phyloP scores from a whole-genome alignment of 1,139 yeast species.

The Sugiyamaella castrensis region DNA sequence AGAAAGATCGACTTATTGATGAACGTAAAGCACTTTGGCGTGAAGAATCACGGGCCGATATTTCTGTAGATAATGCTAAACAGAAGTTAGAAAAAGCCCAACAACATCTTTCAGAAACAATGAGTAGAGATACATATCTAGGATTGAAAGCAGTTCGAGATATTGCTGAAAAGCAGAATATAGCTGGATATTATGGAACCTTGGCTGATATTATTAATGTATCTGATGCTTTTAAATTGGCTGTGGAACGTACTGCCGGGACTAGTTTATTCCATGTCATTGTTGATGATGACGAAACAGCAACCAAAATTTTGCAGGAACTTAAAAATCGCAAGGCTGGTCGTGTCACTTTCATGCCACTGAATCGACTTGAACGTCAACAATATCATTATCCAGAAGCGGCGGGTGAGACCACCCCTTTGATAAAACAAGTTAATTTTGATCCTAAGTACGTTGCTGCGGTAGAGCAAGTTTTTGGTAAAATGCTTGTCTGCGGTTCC shows the following conservation, averaged over 20 bases:
- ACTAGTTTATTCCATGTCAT: slow-evolving; percentile 81
- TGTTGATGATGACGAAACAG: slow-evolving; percentile 85
- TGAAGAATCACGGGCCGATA: slow-evolving; percentile 62
- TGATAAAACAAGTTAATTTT: slow-evolving; percentile 67
- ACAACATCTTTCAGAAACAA: slow-evolving; percentile 58
- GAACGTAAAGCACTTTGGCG: slow-evolving; percentile 58
- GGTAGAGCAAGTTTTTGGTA: slow-evolving; percentile 75
- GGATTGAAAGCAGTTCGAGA: slow-evolving; percentile 68
- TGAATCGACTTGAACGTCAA: slow-evolving; percentile 60
- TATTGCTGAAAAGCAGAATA: slow-evolving; percentile 54
- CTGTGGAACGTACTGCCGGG: slow-evolving; percentile 89
- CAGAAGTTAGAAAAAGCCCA: slow-evolving; percentile 47
- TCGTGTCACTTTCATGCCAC: slow-evolving; percentile 85
- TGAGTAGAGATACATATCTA: slow-evolving; percentile 53
- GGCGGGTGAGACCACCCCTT: slow-evolving; percentile 56
- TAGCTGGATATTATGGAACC: slow-evolving; percentile 67
- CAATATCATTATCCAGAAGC: slow-evolving; percentile 53
- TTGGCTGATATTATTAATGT: slow-evolving; percentile 79
- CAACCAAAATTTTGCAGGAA: slow-evolving; percentile 73
- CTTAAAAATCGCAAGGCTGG: slow-evolving; percentile 70
- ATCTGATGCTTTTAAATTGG: slow-evolving; percentile 77
- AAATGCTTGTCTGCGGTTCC: slow-evolving; percentile 71
- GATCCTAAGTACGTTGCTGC: slow-evolving; percentile 55
- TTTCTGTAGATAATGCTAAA: slow-evolving; percentile 53
- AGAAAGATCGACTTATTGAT: slow-evolving; percentile 49